Evolutionary conservation across 441 rosid genomes (phyloP), one percentile per base, ranked within the genome.

Genomic region (Arabidopsis lyrata): DNA sequence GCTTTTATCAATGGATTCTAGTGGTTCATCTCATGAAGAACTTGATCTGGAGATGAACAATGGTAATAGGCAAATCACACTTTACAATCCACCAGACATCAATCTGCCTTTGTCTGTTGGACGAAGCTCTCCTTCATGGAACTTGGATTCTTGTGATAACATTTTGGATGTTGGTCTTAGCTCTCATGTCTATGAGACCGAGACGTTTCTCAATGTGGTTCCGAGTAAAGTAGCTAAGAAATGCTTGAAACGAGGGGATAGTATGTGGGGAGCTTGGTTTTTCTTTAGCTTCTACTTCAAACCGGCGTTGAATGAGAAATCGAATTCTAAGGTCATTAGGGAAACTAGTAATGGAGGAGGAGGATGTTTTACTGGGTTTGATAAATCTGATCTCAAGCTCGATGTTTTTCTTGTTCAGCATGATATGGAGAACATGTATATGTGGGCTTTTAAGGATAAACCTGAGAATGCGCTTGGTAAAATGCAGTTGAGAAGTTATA

Each of bases 201-300:
- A 88, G 67, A 73, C 80, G 7, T 76, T 63, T 38, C 82, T 83
- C 32, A 81, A 79, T 41, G 81, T 81, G 20, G 82, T 83, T 13
- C 81, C 77, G 0, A 77, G 74, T 15, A 89, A 87, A 75, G 11
- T 76, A 4, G 81, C 81, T 35, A 58, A 83, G 6, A 89, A 87
- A 73, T 84, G 83, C 31, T 79, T 79, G 54, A 89, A 89, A 70
- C 80, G 94, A 52, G 72, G 86, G 4, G 91, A 89, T 67, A 85
- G 91, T 22, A 85, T 89, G 61, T 89, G 94, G 94, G 91, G 94
- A 45, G 90, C 94, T 66, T 89, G 94, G 94, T 87, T 87, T 32
- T 89, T 89, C 87, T 89, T 89, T 64, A 87, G 83, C 68, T 87
- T 79, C 68, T 89, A 87, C 81, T 89, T 89, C 50, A 82, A 78